A percentile compares a stretch with the other conserved stretches of the same genome.
phyloP scores from a whole-genome alignment of 257 asterid genomes.

The Sherardia arvensis region DNA sequence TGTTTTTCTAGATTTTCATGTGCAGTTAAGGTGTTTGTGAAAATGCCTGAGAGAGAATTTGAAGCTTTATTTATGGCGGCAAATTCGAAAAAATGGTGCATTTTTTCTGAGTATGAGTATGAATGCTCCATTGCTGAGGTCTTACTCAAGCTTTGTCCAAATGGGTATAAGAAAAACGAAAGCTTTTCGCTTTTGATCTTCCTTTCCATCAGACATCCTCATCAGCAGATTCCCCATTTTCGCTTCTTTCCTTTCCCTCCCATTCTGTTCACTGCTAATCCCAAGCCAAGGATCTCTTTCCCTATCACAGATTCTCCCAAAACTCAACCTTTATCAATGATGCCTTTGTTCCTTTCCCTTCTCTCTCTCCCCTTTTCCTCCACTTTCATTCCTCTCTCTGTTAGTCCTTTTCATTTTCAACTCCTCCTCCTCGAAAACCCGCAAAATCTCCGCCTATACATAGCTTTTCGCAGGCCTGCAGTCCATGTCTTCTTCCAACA shows the following conservation, averaged over 20 bases:
- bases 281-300: slow-evolving; percentile 88
- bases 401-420: slow-evolving; percentile 58
- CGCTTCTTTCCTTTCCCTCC: slow-evolving; percentile 21
- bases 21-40: neutral
- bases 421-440: slow-evolving; percentile 28
- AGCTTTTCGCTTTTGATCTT: slow-evolving; percentile 22
- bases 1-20: too few species aligned
- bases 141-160: slow-evolving; percentile 29
- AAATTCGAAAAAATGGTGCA: neutral
- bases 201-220: slow-evolving; percentile 23
- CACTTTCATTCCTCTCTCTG: slow-evolving; percentile 19
- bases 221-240: slow-evolving; percentile 25
- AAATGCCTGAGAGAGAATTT: neutral
- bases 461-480: slow-evolving; percentile 13
- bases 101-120: neutral
- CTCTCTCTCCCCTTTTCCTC: slow-evolving; percentile 21
- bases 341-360: slow-evolving; percentile 55
- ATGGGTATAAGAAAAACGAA: neutral
- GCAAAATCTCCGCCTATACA: slow-evolving; percentile 29
- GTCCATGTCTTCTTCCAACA: slow-evolving; percentile 69
- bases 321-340: slow-evolving; percentile 53
- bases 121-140: slow-evolving; percentile 9
- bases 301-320: slow-evolving; percentile 50
- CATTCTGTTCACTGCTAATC: slow-evolving; percentile 47
- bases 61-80: neutral